Evolutionary conservation across 495 filamentous ascomycete genomes (phyloP), one percentile per base, ranked within the genome.

Genomic region (Neurospora sp.): DNA sequence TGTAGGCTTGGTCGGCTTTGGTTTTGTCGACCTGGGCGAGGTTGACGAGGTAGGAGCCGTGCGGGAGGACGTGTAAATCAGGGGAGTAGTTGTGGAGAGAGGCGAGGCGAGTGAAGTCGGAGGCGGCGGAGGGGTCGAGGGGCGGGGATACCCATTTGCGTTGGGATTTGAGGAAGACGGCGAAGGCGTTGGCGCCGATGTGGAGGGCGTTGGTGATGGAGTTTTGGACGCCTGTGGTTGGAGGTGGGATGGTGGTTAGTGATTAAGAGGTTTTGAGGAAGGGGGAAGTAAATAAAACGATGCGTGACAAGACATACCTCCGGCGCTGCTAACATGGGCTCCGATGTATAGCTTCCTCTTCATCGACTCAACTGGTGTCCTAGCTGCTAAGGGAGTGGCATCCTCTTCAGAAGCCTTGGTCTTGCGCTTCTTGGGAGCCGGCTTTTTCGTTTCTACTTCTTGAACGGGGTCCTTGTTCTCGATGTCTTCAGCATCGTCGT

Each of bases 11-110:
- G n/a, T 89, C 87, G 23, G 93, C 91, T 78, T 96, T 97, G 23
- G 85, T 86, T 39, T 87, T 81, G 76, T 97, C 94, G 18, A 87
- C 84, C 78, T 97, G 92, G 1, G 96, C 96, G 38, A 98, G 90
- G 79, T 99, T 99, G 76, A 99, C 93, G 14, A 99, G 90, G 80
- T 99, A 99, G 4, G 93, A 97, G 59, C 95, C 96, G 79, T 99
- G 96, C 0, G 96, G 96, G 3, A 99, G 86, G 70, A 94, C 85
- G 77, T 93, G 90, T 41, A 82, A 86, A 85, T 79, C 81, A 16
- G 89, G 87, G 78, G 96, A 89, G 80, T 95, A 97, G 39, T 85
- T 83, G 77, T 97, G 89, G 75, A 92, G 85, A 42, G 84, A 82
- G 75, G 91, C 93, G 39, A 89, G 82, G 37, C 85, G 82, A 72